Base-by-base conservation (phyloP, 1,139 yeast genomes). In the Saccharomyces pastorianus region DNA sequence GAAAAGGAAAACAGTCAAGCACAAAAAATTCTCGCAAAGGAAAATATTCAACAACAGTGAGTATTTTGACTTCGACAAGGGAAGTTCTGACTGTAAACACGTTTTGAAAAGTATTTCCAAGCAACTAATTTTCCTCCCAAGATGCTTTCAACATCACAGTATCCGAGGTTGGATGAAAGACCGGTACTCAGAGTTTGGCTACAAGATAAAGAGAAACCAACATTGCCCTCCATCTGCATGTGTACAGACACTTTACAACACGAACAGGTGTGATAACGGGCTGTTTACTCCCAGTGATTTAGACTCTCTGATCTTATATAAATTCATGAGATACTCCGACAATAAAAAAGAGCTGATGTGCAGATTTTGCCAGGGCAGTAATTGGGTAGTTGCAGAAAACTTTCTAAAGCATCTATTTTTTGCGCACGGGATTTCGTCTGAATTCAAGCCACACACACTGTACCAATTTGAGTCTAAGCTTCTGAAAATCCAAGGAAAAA, bases 341-440 rank as follows among this genome's bases (percentile, higher is more conserved):
- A 47, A 46, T n/a, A 28, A 11, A 13, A 58, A 54, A 29, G 58
- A 56, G 27, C 46, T 57, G 3, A 38, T 62, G 53, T 61, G 64
- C 44, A 47, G 64, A 41, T 54, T 56, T 27, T 62, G 65, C 47
- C 56, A 56, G 41, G 64, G 64, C 2, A 53, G 54, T 14, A 61
- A 61, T 44, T 62, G 65, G 65, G 47, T 62, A 2, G 28, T 46
- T 9, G 48, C 50, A 8, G 25, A 42, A 3, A 29, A 41, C 23
- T 59, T 54, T 27, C 60, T 61, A 47, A 53, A 56, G 47, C 65
- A 62, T 51, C 34, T 62, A 28, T 59, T 61, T 46, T 50, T 51
- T 8, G 62, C 63, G 2, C 65, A 62, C 47, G 65, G 65, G 0
- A 56, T 62, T 8, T 52, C 58, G 41, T 56, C 64, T 8, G 44